Percentiles rank a stretch among this genome's conserved stretches.
These are phyloP conservation scores for Rubia yunnanensis DNA, from an alignment of 257 asterid species.

Conservation along the genomic window DNA sequence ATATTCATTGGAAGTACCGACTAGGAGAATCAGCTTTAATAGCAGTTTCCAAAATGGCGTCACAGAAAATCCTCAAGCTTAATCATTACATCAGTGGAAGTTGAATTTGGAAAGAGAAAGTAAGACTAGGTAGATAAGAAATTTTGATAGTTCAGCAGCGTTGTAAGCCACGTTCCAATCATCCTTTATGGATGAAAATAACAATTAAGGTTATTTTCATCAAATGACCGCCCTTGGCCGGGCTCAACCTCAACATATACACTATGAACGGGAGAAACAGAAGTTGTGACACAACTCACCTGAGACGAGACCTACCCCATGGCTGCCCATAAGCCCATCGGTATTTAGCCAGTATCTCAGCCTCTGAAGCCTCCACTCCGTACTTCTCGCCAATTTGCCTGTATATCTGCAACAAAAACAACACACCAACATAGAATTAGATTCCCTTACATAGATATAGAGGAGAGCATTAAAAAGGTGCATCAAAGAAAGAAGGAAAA, in stretches of 20 bases:
- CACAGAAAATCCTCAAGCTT: background rate
- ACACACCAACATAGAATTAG: background rate
- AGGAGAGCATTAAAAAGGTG: background rate
- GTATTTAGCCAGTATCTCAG: slow-evolving; percentile 72
- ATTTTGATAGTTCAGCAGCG: background rate
- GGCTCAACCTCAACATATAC: background rate
- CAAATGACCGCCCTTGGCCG: background rate
- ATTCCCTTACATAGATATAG: background rate
- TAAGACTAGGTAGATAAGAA: background rate
- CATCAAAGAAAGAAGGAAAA: background rate
- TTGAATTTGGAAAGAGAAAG: background rate
- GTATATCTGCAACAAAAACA: slow-evolving; percentile 47
- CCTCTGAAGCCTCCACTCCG: slow-evolving; percentile 82
- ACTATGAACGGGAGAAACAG: background rate
- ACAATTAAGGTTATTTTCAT: background rate
- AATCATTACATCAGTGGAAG: background rate
- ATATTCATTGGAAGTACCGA: too few relatives aligned
- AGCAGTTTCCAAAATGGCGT: background rate
- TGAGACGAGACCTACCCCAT: slow-evolving; percentile 92
- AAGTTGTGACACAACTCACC: slow-evolving; percentile 34
- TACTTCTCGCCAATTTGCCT: slow-evolving; percentile 90
- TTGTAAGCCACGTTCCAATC: background rate
- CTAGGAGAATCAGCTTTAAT: background rate
- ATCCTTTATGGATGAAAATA: background rate
- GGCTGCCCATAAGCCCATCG: slow-evolving; percentile 95